Conservation (phyloP, 2,329 filamentous ascomycete genomes). For the Thelonectria blattea region DNA sequence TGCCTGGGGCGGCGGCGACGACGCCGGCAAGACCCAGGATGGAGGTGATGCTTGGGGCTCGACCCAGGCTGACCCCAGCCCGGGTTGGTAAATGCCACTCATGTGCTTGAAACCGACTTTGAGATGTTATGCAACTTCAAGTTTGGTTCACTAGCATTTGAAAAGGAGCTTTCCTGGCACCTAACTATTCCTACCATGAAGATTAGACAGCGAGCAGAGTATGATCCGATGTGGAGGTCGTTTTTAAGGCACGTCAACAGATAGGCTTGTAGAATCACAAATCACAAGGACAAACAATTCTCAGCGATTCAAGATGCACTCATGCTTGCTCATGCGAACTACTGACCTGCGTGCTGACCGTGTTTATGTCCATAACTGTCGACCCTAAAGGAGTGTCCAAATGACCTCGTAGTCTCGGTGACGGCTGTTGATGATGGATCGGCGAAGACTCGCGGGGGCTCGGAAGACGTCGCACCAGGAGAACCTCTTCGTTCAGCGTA, state of each 20-base stretch:
- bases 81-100: conserved; percentile 4
- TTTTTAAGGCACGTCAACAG: conserved; percentile 12
- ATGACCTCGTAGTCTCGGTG: no score
- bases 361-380: no score
- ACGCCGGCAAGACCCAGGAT: neutral
- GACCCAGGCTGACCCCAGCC: neutral
- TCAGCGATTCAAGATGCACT: neutral
- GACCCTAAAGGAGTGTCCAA: no score
- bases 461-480: no score
- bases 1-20: conserved; percentile 15
- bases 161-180: neutral
- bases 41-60: neutral
- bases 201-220: neutral
- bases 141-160: neutral
- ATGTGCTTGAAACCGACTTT: neutral
- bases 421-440: no score
- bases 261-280: conserved; percentile 19
- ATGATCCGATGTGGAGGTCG: conserved; percentile 6
- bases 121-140: neutral
- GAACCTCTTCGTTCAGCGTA: no score
- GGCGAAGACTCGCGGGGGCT: no score
- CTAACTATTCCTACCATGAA: neutral
- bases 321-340: neutral
- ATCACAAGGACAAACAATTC: neutral
- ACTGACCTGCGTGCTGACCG: no score